phyloP scores from a whole-genome alignment of 805 yeast species.

The Saturnispora mendoncae region DNA sequence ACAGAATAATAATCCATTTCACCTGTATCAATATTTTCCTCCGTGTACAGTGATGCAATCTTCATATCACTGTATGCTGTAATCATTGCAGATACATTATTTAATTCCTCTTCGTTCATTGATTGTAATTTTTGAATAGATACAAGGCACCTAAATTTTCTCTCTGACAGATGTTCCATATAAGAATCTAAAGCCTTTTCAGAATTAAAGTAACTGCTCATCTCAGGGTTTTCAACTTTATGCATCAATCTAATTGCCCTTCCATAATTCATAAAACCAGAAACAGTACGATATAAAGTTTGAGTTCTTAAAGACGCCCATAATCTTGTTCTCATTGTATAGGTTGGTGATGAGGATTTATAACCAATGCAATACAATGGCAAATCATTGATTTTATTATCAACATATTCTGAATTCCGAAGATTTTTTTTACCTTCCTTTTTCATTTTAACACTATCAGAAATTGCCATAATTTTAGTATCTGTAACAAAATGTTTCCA shows the following conservation, averaged over 20 bases:
- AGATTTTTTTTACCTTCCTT: slow-evolving; percentile 14
- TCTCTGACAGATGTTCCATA: slow-evolving; percentile 60
- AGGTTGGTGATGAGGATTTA: slow-evolving; percentile 54
- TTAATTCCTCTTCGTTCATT: slow-evolving; percentile 56
- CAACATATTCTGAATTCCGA: slow-evolving; percentile 17
- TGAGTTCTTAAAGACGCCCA: slow-evolving; percentile 86
- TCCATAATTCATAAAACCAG: slow-evolving; percentile 76
- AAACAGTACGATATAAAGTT: slow-evolving; percentile 71
- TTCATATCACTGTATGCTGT: slow-evolving; percentile 63
- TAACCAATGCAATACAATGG: slow-evolving; percentile 71
- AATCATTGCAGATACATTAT: slow-evolving; percentile 57
- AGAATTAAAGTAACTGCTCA: slow-evolving; percentile 35
- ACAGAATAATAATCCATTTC: slow-evolving; percentile 49
- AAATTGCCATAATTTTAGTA: slow-evolving; percentile 43
- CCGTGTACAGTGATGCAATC: slow-evolving; percentile 48
- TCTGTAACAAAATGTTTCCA: slow-evolving; percentile 79
- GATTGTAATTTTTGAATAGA: slow-evolving; percentile 80
- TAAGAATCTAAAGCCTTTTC: slow-evolving; percentile 48
- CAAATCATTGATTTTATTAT: slow-evolving; percentile 46
- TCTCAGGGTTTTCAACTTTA: slow-evolving; percentile 54
- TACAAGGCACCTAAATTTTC: slow-evolving; percentile 73
- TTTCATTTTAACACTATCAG: slow-evolving; percentile 30
- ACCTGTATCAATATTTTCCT: slow-evolving; percentile 34
- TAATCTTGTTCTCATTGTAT: slow-evolving; percentile 61
- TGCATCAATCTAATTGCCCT: slow-evolving; percentile 64